A percentile compares a stretch with the other conserved stretches of the same genome.
Evolutionary conservation across 257 asterid species (phyloP).

Genomic region (Solanum pennellii): DNA sequence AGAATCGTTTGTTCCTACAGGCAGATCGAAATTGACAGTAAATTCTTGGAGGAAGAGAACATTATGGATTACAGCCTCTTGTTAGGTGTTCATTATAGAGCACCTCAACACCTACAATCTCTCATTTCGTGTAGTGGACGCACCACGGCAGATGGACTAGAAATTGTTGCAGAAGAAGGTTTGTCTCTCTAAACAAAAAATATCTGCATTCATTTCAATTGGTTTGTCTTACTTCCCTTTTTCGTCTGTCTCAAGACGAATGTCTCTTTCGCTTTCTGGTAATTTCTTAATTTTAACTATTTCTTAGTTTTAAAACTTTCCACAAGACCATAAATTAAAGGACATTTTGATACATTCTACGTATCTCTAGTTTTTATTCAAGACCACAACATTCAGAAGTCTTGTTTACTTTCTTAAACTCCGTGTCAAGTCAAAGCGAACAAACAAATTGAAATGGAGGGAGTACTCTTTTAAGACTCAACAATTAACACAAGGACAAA

Average conservation of each 20-base stretch:
- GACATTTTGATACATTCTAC: neutral
- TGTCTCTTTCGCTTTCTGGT: neutral
- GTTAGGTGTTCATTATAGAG: constrained; percentile 92
- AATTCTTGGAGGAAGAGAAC: constrained; percentile 81
- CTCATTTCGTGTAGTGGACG: constrained; percentile 42
- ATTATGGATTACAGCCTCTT: constrained; percentile 97
- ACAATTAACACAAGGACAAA: neutral
- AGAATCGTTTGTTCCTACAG: constrained; percentile 24
- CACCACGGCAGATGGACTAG: constrained; percentile 51
- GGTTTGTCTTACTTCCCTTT: neutral
- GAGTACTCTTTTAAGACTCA: neutral
- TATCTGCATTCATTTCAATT: neutral
- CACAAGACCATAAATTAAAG: neutral
- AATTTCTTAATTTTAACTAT: neutral
- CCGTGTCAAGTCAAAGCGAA: neutral
- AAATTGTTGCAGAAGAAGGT: constrained; percentile 93
- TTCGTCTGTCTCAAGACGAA: too few relatives aligned
- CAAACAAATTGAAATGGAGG: neutral
- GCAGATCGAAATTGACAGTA: constrained; percentile 87
- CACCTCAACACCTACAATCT: constrained; percentile 83
- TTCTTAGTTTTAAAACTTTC: too few relatives aligned
- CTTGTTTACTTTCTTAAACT: neutral
- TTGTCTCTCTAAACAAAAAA: neutral
- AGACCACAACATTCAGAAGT: neutral
- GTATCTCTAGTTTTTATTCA: neutral